These are phyloP conservation scores for Fonsecaea multimorphosa DNA, from an alignment of 2,329 filamentous ascomycete species.

Conservation along the genomic window DNA sequence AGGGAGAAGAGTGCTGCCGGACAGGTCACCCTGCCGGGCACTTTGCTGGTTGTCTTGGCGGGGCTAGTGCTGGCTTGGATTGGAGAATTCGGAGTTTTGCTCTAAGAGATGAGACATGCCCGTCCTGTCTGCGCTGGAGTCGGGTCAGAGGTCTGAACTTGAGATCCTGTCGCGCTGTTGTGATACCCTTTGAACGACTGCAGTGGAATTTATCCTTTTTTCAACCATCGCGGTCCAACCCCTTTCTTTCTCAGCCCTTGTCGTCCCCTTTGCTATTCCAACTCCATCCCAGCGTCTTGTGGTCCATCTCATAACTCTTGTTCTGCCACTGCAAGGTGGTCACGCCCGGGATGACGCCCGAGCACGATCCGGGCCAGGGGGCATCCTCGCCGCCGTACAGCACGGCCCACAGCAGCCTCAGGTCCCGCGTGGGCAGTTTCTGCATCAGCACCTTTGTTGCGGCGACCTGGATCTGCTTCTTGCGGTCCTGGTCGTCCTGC, in stretches of 20 bases:
- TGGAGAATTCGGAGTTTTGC: slow-evolving; percentile 8
- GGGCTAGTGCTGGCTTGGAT: slow-evolving; percentile 28
- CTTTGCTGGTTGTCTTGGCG: slow-evolving; percentile 25
- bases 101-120: not conserved
- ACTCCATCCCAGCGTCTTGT: slow-evolving; percentile 6
- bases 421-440: slow-evolving; percentile 33
- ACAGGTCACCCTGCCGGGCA: slow-evolving; percentile 7
- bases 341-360: slow-evolving; percentile 30
- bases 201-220: not conserved
- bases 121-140: not conserved
- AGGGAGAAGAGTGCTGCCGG: slow-evolving; percentile 23
- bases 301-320: slow-evolving; percentile 13
- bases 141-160: not conserved
- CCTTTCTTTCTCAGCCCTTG: slow-evolving; percentile 2
- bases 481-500: slow-evolving; percentile 24
- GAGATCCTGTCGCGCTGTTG: not conserved
- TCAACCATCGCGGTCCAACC: not conserved
- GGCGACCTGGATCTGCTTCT: slow-evolving; percentile 30
- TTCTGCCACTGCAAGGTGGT: slow-evolving; percentile 15
- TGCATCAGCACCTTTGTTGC: slow-evolving; percentile 33
- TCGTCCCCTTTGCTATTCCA: slow-evolving; percentile 6
- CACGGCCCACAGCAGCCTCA: slow-evolving; percentile 35
- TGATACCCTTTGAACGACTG: not conserved
- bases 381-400: slow-evolving; percentile 33
- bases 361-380: slow-evolving; percentile 31